Conservation (phyloP, 768 basidiomycete species). For the Megacollybia marginata region DNA sequence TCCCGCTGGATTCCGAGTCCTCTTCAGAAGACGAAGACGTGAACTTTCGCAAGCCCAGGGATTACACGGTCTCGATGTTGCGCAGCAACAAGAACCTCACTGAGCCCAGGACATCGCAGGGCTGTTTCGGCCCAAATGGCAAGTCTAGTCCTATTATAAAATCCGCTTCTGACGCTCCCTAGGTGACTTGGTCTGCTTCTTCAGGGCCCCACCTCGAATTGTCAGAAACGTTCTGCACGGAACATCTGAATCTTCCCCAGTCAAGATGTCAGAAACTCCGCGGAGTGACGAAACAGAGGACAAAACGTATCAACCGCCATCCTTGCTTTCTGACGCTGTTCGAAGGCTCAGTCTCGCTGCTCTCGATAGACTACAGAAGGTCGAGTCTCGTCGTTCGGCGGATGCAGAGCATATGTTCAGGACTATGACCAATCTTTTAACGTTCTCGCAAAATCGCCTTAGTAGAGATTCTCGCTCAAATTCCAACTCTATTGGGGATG, state of each 20-base stretch:
- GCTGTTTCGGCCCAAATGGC: conserved; percentile 88
- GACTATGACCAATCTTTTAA: conserved; percentile 72
- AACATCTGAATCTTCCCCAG: conserved; percentile 37
- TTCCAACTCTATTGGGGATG: conserved; percentile 2
- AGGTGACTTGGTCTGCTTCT: conserved; percentile 89
- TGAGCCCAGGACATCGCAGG: conserved; percentile 82
- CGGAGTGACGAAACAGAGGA: conserved; percentile 11
- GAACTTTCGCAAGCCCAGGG: conserved; percentile 33
- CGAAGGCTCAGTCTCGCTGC: conserved; percentile 57
- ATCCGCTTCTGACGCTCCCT: neutral
- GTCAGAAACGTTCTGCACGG: conserved; percentile 52
- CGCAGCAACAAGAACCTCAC: conserved; percentile 71
- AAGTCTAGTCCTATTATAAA: conserved; percentile 8
- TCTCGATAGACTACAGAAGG: conserved; percentile 33
- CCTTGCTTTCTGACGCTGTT: conserved; percentile 68
- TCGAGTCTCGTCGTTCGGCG: conserved; percentile 28
- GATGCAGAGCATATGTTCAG: conserved; percentile 55
- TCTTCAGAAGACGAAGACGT: conserved; percentile 60
- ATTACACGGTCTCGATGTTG: conserved; percentile 45
- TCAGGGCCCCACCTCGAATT: conserved; percentile 66
- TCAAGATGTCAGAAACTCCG: conserved; percentile 19
- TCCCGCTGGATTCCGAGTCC: conserved; percentile 46
- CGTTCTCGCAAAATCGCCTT: conserved; percentile 38
- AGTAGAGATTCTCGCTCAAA: neutral
- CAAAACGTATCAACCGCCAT: conserved; percentile 48